Conservation (phyloP, 495 filamentous ascomycete species). For the Aspergillus cristatus region DNA sequence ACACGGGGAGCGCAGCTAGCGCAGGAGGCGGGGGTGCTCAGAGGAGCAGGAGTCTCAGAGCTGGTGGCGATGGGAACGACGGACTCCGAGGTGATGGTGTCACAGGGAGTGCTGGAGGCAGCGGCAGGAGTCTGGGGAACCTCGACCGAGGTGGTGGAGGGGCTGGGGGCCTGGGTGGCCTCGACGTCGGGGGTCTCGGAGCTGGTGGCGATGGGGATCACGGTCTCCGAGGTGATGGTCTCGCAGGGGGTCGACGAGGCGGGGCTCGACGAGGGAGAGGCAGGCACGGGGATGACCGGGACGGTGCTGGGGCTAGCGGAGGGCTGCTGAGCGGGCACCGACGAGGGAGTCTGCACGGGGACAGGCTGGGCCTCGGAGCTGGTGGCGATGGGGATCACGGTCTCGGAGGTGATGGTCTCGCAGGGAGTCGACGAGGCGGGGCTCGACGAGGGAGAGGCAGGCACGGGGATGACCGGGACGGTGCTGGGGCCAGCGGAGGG, state of each 20-base stretch:
- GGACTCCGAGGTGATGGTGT: constrained; percentile 3
- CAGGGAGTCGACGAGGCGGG: neutral
- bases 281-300: neutral
- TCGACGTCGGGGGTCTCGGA: constrained; percentile 1
- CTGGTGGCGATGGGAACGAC: constrained; percentile 7
- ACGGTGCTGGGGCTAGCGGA: neutral
- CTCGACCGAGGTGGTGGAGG: constrained; percentile 4
- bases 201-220: constrained; percentile 2
- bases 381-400: neutral
- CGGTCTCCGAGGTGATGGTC: neutral
- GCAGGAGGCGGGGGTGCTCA: constrained; percentile 4
- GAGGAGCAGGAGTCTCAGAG: constrained; percentile 9
- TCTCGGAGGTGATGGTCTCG: neutral
- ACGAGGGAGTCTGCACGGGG: neutral
- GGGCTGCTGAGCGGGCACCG: neutral
- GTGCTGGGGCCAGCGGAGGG: neutral
- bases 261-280: neutral
- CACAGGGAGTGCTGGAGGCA: constrained; percentile 1
- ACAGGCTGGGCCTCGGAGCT: neutral
- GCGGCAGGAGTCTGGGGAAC: constrained; percentile 3
- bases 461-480: neutral
- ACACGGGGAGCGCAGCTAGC: constrained; percentile 3
- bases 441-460: neutral
- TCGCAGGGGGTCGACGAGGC: neutral
- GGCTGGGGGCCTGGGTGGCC: neutral